These are phyloP conservation scores for Ceratorhiza oryzae-sativae DNA, from an alignment of 1,284 basidiomycete genomes.

Conservation along the genomic window DNA sequence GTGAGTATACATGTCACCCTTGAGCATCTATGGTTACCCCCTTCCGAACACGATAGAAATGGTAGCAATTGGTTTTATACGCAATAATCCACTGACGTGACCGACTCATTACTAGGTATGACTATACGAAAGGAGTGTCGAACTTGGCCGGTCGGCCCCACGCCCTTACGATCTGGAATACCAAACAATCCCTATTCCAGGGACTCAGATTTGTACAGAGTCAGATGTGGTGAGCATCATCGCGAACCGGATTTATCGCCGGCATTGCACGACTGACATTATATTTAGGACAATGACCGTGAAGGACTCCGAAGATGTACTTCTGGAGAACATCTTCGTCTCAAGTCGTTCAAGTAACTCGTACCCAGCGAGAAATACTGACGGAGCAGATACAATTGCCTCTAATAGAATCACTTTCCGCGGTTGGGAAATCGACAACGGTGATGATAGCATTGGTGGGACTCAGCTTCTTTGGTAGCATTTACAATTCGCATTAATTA, in stretches of 20 bases:
- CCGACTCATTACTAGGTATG: conserved; percentile 49
- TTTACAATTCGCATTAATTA: conserved; percentile 8
- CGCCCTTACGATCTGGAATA: conserved; percentile 48
- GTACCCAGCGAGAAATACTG: conserved; percentile 50
- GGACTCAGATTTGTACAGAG: conserved; percentile 51
- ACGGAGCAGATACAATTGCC: conserved; percentile 51
- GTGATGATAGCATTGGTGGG: conserved; percentile 46
- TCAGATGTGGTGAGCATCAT: conserved; percentile 49
- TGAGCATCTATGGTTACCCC: neutral
- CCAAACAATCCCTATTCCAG: conserved; percentile 48
- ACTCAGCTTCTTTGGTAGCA: neutral
- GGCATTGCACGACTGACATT: neutral
- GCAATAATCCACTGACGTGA: too few species aligned
- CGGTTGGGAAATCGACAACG: conserved; percentile 49
- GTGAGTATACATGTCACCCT: neutral
- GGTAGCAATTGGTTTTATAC: too few species aligned
- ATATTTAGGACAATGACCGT: conserved; percentile 51
- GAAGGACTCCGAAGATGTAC: conserved; percentile 48
- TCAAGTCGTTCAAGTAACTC: conserved; percentile 50
- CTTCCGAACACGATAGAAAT: neutral
- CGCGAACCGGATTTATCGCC: too few species aligned
- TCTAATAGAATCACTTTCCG: conserved; percentile 51
- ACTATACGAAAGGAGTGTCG: conserved; percentile 49
- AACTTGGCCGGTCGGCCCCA: conserved; percentile 51
- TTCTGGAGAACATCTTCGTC: conserved; percentile 50